Evolutionary conservation across 1,139 yeast species (phyloP).

Genomic region (Blastobotrys indianensis): DNA sequence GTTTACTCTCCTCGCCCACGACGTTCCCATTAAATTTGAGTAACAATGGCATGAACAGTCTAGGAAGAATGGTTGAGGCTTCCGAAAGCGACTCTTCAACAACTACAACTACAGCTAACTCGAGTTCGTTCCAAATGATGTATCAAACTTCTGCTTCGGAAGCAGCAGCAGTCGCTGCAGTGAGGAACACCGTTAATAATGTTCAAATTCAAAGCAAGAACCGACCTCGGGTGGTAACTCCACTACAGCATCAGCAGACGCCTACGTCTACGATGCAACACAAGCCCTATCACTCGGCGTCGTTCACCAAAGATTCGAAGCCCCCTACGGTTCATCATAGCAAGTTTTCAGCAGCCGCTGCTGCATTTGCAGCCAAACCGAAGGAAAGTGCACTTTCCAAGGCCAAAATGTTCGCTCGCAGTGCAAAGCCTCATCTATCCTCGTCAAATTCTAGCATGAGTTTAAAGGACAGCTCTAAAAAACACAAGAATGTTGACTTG

Average conservation of each 20-base stretch:
- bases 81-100: constrained; percentile 12
- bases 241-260: background rate
- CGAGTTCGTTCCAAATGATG: constrained; percentile 9
- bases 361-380: constrained; percentile 28
- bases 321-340: background rate
- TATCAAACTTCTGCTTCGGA: constrained; percentile 18
- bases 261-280: background rate
- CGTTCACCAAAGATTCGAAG: too few relatives aligned
- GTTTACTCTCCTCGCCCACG: constrained; percentile 14
- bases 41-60: background rate
- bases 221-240: constrained; percentile 6
- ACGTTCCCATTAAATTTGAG: background rate
- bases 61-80: constrained; percentile 7
- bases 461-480: constrained; percentile 18
- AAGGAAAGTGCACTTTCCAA: constrained; percentile 30
- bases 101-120: constrained; percentile 7
- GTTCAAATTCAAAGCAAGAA: constrained; percentile 15
- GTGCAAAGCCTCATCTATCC: constrained; percentile 28
- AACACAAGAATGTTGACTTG: constrained; percentile 28
- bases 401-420: constrained; percentile 35
- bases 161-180: constrained; percentile 23
- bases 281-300: background rate
- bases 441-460: constrained; percentile 12
- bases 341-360: constrained; percentile 27
- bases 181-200: constrained; percentile 15